Evolutionary conservation across 345 rosid species (phyloP).

Genomic region (Ceriops zippeliana): DNA sequence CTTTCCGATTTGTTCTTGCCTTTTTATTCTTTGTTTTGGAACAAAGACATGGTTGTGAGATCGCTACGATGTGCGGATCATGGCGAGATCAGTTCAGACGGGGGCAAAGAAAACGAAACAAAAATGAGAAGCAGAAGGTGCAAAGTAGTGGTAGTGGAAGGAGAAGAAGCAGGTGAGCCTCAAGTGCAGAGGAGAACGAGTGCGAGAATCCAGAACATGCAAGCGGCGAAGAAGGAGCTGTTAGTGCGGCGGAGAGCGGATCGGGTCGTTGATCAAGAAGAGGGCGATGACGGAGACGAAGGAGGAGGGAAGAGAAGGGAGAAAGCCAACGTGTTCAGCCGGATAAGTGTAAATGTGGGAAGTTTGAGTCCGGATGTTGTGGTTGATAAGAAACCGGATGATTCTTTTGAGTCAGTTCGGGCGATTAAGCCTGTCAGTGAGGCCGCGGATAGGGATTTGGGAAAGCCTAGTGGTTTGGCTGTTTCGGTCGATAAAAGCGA

Average conservation of each 20-base stretch:
- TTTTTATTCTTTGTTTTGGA: too few species aligned
- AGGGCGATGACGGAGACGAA: conserved; percentile 30
- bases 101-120: too few species aligned
- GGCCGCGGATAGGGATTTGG: background rate
- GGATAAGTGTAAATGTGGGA: conserved; percentile 11
- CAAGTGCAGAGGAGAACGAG: conserved; percentile 33
- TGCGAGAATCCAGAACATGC: conserved; percentile 35
- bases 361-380: conserved; percentile 10
- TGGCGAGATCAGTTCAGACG: too few species aligned
- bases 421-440: background rate
- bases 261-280: conserved; percentile 13
- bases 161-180: background rate
- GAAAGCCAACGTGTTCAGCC: conserved; percentile 13
- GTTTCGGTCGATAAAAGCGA: conserved; percentile 40
- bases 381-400: background rate
- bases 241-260: conserved; percentile 41
- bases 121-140: too few species aligned
- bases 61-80: too few species aligned
- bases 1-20: too few species aligned
- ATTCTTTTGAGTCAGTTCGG: background rate
- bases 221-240: conserved; percentile 46
- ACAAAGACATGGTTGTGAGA: too few species aligned
- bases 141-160: background rate
- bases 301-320: conserved; percentile 7
- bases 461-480: conserved; percentile 5